phyloP scores from a whole-genome alignment of 176 grass and related monocot species.

The Carex parvula region DNA sequence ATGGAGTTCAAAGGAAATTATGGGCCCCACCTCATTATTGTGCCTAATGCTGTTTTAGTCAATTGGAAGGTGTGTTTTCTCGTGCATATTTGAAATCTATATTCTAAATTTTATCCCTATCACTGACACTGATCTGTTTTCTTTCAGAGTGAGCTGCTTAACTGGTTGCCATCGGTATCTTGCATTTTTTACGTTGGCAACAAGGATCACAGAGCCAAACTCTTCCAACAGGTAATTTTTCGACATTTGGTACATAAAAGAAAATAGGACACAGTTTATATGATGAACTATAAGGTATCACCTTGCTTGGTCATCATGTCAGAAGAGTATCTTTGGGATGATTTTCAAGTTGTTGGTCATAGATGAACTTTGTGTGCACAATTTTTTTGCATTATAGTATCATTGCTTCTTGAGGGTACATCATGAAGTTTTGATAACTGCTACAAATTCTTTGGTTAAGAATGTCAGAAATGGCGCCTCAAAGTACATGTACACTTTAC shows the following conservation, averaged over 20 bases:
- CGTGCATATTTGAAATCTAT: constrained; percentile 17
- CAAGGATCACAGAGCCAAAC: constrained; percentile 83
- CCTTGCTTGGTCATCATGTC: not conserved
- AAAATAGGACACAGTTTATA: not conserved
- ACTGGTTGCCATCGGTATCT: constrained; percentile 91
- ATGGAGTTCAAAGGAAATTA: constrained; percentile 99
- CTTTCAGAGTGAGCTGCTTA: constrained; percentile 92
- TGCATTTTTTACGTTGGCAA: constrained; percentile 99
- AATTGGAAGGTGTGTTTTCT: constrained; percentile 91
- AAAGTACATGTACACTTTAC: not conserved
- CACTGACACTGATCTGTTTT: constrained; percentile 14
- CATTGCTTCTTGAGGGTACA: not conserved
- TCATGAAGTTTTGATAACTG: not conserved
- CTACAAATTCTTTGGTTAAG: not conserved
- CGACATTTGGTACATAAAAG: not conserved
- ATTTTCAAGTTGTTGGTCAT: not conserved
- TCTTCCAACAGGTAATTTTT: constrained; percentile 83
- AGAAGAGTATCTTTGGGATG: not conserved
- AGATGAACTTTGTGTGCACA: not conserved
- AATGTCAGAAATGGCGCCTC: not conserved
- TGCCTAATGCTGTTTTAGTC: constrained; percentile 98
- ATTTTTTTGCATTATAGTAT: not conserved
- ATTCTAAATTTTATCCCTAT: not conserved
- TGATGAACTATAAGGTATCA: not conserved
- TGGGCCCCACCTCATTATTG: constrained; percentile 98